These are phyloP conservation scores for Schizochytrium sp. DNA, from an alignment of 108 stramenopile species.

Conservation along the genomic window DNA sequence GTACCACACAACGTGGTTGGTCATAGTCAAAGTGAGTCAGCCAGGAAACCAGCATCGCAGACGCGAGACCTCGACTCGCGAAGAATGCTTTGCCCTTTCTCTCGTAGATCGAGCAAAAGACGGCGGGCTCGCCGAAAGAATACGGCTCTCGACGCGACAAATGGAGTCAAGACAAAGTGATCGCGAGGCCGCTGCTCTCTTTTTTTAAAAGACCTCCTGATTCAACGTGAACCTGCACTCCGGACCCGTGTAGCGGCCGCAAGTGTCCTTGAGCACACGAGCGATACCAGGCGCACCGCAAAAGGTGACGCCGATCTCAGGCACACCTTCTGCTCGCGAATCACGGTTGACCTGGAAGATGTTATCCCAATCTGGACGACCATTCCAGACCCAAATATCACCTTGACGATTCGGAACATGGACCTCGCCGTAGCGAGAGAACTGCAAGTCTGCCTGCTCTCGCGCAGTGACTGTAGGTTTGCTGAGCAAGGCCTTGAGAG, in stretches of 20 bases:
- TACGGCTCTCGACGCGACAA: too few relatives aligned
- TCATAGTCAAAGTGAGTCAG: too few relatives aligned
- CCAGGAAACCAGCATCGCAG: too few relatives aligned
- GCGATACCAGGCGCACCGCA: constrained; percentile 38
- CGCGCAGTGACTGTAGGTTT: constrained; percentile 20
- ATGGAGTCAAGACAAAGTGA: too few relatives aligned
- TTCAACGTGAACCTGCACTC: constrained; percentile 19
- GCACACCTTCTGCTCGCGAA: not conserved
- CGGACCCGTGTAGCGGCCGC: not conserved
- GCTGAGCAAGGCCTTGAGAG: constrained; percentile 18
- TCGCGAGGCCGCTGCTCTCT: too few relatives aligned
- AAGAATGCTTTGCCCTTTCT: too few relatives aligned
- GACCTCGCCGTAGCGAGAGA: not conserved
- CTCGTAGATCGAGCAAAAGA: too few relatives aligned
- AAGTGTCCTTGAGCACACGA: not conserved
- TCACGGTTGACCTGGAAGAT: constrained; percentile 23
- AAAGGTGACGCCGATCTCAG: constrained; percentile 37
- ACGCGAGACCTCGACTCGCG: too few relatives aligned
- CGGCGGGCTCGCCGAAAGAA: too few relatives aligned
- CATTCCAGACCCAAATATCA: constrained; percentile 45
- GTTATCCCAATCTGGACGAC: constrained; percentile 36
- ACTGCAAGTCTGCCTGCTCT: not conserved
- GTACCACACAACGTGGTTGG: too few relatives aligned
- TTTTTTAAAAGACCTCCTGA: constrained; percentile 25
- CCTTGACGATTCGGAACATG: constrained; percentile 27